Base-by-base conservation (phyloP, 805 yeast genomes). In the Pichia membranifaciens region DNA sequence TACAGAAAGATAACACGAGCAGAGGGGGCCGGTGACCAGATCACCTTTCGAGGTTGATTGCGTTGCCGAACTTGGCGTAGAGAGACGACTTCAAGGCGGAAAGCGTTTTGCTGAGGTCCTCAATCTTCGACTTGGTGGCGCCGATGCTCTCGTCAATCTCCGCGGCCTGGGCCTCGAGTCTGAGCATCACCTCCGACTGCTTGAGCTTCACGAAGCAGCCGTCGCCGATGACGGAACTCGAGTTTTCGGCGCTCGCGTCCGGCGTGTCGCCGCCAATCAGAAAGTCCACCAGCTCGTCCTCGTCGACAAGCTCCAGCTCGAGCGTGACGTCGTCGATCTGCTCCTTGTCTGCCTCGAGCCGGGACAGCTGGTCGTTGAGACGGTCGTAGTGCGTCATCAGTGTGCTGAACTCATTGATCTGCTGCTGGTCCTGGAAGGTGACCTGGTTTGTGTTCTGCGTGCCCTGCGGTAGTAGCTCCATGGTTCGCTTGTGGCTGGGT, bases 41-140 rank as follows among this genome's bases (percentile, higher is more conserved):
- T 57, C 45, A 76, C 46, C 81, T 70, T 62, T 91, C 99, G 41
- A 91, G 69, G 62, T 90, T 90, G 61, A 91, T 93, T 49, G 87
- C 81, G 56, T 78, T 78, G 22, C 98, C 99, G 61, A 91, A 93
- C 64, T 86, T 88, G 16, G 87, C 87, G 59, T 91, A 93, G 47
- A 91, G 70, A n/a, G 72, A 73, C 31, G 77, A 75, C 68, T 91
- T 91, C 58, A 91, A 74, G 25, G 65, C 74, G 9, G 65, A 64
- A 64, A 91, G 70, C 49, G 76, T 68, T 3, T 71, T 74, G 50
- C 81, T 82, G 32, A 82, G 68, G 1, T 61, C 71, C 2, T 72
- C 78, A 31, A 85, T 70, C 50, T 74, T 61, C 3, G 60, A 57
- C 34, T 79, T 80, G 22, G 77, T 55, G 1, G 58, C 59, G 1